phyloP scores from a whole-genome alignment of 2,329 filamentous ascomycete species.

The Cladosporium sp. region DNA sequence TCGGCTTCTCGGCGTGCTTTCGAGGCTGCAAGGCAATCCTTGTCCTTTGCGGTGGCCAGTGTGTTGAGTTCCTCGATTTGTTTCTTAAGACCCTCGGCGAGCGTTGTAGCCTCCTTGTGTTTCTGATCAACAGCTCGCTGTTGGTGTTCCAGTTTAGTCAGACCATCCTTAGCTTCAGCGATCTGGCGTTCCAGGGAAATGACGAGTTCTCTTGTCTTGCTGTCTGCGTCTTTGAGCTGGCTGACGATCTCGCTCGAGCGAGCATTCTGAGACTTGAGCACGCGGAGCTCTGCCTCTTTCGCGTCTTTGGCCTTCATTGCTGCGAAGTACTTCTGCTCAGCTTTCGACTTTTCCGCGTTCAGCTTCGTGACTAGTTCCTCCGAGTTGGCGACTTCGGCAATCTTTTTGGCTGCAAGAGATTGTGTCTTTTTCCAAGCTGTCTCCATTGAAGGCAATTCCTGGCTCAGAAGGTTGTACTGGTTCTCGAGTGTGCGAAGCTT shows the following conservation, averaged over 20 bases:
- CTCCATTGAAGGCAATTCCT: conserved; percentile 86
- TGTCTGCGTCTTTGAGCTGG: conserved; percentile 87
- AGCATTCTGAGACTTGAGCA: conserved; percentile 76
- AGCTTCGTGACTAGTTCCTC: conserved; percentile 77
- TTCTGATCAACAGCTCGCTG: conserved; percentile 74
- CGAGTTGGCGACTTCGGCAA: conserved; percentile 70
- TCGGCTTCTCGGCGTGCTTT: conserved; percentile 61
- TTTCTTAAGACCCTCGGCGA: conserved; percentile 69
- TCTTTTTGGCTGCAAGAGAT: conserved; percentile 80
- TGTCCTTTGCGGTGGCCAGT: conserved; percentile 74
- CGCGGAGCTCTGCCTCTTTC: conserved; percentile 75
- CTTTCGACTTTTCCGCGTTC: conserved; percentile 88
- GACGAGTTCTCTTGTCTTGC: conserved; percentile 71
- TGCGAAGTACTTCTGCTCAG: conserved; percentile 96
- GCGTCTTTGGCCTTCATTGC: conserved; percentile 93
- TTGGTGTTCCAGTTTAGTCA: conserved; percentile 69
- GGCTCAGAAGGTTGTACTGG: conserved; percentile 80
- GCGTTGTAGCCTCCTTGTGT: conserved; percentile 67
- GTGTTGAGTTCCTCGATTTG: conserved; percentile 77
- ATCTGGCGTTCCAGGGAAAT: conserved; percentile 90
- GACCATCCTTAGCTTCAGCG: conserved; percentile 75
- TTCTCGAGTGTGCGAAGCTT: conserved; percentile 74
- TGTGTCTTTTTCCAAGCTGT: conserved; percentile 88
- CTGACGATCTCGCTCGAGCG: conserved; percentile 93
- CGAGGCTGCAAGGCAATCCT: conserved; percentile 64